A percentile compares a stretch with the other conserved stretches of the same genome.
phyloP scores from a whole-genome alignment of 495 filamentous ascomycete genomes.

The Trichoderma erinaceum region DNA sequence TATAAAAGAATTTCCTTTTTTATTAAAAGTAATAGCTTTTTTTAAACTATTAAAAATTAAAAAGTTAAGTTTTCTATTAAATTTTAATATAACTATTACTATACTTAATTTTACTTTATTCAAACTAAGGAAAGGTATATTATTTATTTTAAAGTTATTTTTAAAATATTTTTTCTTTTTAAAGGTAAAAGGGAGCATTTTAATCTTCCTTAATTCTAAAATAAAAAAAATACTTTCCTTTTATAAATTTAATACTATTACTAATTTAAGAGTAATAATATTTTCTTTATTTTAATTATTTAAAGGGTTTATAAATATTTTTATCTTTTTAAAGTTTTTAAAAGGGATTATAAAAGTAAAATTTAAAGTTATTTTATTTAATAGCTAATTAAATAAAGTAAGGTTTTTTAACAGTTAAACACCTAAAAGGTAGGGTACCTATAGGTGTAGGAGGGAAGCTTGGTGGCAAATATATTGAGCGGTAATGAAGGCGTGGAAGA shows the following conservation, averaged over 20 bases:
- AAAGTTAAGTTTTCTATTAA: not conserved
- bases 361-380: not conserved
- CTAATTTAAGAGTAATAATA: not conserved
- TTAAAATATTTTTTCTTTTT: not conserved
- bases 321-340: not conserved
- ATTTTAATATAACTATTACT: not conserved
- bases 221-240: not conserved
- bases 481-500: no score
- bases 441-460: conserved; percentile 4
- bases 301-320: not conserved
- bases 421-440: not conserved
- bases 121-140: not conserved
- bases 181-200: not conserved
- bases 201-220: not conserved
- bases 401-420: not conserved
- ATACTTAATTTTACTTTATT: not conserved
- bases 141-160: not conserved
- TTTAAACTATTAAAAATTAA: not conserved
- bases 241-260: not conserved
- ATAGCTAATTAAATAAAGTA: not conserved
- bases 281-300: not conserved
- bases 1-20: not conserved
- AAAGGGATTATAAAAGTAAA: not conserved
- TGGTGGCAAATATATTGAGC: no score
- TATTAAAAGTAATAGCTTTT: not conserved